Evolutionary conservation across 2,329 filamentous ascomycete species (phyloP).

Genomic region (Niveomyces coronatus): DNA sequence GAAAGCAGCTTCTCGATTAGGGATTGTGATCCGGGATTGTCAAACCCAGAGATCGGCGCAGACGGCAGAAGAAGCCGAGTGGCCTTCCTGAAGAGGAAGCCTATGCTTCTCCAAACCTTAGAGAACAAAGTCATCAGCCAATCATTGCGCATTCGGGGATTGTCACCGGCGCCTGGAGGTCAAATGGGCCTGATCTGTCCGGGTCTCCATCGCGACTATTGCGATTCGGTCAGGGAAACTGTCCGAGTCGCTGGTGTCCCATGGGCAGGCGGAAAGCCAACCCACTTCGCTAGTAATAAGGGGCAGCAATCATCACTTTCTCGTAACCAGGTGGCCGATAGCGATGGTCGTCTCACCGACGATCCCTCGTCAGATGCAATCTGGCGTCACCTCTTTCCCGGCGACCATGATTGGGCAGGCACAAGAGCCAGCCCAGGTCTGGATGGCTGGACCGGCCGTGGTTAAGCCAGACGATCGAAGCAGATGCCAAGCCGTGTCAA

Average conservation of each 20-base stretch:
- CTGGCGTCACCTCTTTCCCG: not conserved
- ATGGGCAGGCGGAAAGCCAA: not conserved
- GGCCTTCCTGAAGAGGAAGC: constrained; percentile 5
- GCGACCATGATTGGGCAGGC: not conserved
- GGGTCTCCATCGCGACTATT: not conserved
- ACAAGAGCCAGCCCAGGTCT: not conserved
- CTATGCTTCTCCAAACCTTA: no score
- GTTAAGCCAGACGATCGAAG: constrained; percentile 4
- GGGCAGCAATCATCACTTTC: not conserved
- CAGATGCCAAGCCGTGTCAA: constrained; percentile 7
- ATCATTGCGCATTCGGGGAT: constrained; percentile 6
- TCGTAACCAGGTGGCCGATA: no score
- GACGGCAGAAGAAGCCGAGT: not conserved
- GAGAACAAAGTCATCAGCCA: not conserved
- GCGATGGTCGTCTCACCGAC: constrained; percentile 1
- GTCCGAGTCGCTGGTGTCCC: constrained; percentile 1
- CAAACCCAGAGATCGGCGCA: not conserved
- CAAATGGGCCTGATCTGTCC: not conserved
- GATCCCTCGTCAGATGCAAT: constrained; percentile 5
- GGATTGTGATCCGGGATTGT: not conserved
- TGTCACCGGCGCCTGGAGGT: not conserved
- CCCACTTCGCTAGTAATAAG: not conserved
- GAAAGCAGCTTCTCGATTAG: not conserved
- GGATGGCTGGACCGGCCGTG: not conserved
- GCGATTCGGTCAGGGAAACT: not conserved